Percentiles rank a stretch among this genome's conserved stretches.
These are phyloP conservation scores for Lepidopterella palustris DNA, from an alignment of 495 filamentous ascomycete species.

Conservation along the genomic window DNA sequence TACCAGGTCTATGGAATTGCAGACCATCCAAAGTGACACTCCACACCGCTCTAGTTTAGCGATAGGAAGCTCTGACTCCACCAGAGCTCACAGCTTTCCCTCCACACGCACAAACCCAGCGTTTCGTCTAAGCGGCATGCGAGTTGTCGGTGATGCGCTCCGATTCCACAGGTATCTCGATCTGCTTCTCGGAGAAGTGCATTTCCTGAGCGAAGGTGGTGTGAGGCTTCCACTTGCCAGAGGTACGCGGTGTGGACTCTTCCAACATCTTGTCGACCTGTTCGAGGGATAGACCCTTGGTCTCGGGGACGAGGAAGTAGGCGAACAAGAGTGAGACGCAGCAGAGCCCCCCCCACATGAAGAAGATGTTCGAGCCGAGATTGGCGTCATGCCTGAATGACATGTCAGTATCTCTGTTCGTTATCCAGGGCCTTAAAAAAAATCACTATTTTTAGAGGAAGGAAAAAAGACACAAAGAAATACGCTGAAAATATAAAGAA, in stretches of 20 bases:
- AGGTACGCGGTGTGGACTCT: constrained; percentile 66
- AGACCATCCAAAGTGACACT: background rate
- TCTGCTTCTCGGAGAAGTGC: constrained; percentile 45
- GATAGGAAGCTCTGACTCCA: no score
- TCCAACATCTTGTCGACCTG: constrained; percentile 89
- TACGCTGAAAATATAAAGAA: no score
- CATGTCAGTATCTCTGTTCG: no score
- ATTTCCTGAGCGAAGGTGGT: constrained; percentile 61
- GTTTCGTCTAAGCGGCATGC: background rate
- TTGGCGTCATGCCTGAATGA: constrained; percentile 56
- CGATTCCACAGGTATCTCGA: constrained; percentile 16
- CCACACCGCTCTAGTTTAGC: no score
- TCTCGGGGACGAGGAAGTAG: constrained; percentile 73
- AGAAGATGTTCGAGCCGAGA: constrained; percentile 69
- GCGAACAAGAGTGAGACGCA: constrained; percentile 57
- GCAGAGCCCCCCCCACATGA: constrained; percentile 71
- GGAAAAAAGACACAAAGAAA: no score
- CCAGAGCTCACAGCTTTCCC: no score
- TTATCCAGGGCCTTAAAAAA: no score
- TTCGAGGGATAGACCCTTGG: constrained; percentile 81
- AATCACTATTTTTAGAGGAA: no score
- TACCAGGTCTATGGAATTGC: background rate
- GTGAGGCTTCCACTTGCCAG: constrained; percentile 63
- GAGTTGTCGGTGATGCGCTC: constrained; percentile 1
- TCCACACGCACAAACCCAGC: background rate